Base-by-base conservation (phyloP, 129 eudicot genomes). In the Pulicaria dysenterica region DNA sequence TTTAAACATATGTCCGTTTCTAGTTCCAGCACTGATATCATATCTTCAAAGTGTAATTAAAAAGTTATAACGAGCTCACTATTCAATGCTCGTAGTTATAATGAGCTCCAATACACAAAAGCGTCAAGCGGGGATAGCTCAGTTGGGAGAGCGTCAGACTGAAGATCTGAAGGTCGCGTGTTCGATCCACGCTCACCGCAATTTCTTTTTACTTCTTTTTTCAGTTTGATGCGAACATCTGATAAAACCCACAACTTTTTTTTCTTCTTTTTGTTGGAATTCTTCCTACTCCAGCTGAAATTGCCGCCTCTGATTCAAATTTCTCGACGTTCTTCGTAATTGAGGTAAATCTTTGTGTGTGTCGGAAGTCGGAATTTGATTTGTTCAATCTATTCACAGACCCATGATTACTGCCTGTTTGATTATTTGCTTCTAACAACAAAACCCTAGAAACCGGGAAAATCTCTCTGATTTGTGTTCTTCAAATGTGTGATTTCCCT, bases 141-240 rank as follows among this genome's bases (percentile, higher is more conserved):
- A 80, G 80, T 80, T 80, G 76, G 83, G 83, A 85, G 98, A 80
- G 84, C 84, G 80, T 80, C 80, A 80, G 84, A 87, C 96, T 89
- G 90, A 87, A 89, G 96, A 89, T 89, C 96, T 89, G 92, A 93
- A 89, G 96, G 92, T 87, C 98, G 67, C 87, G 96, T 93, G 96
- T 85, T 89, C 95, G 98, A 89, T 89, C 96, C 95, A 89, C 97
- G 87, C 72, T 89, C 97, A 92, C 96, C 96, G 96, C 97, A 88
- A 17, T 50, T 50, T 0, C 48, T 0, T 49, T 48, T 43, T 11
- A 8, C 5, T 14, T 41, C 10, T 17, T 31, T 47, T 39, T 49
- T 36, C 0, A 2, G 4, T 10, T 3, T 2, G 6, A n/a, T 2
- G 2, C 8, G 1, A 17, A 17, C 5, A 64, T 43, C 64, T 15